Evolutionary conservation across 2,329 filamentous ascomycete species (phyloP), one percentile per base, ranked within the genome.

Genomic region (Tolypocladium nubicola): DNA sequence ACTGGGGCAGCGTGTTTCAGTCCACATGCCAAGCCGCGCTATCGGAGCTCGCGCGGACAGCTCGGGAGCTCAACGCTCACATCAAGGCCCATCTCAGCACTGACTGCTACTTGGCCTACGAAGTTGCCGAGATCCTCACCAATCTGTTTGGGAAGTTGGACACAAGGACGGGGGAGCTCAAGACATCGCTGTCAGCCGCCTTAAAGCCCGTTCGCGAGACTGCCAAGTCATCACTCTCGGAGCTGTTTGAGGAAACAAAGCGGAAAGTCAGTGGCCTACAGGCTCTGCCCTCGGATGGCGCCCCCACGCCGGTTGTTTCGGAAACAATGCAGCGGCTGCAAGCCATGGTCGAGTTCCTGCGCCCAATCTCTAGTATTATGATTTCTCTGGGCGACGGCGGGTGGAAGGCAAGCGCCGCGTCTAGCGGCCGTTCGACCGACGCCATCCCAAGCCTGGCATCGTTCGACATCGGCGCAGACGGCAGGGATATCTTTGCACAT

Each of bases 61-160:
- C 97, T 56, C 84, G 89, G 35, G 93, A 97, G 66, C 79, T 99
- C 38, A 97, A 97, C 70, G 81, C 83, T 54, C 92, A 97, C 67
- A 91, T 97, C 71, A 91, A 92, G 68, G 77, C 82, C 45, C 92
- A 97, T 67, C 76, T 97, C 43, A 83, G 85, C 63, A 96, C 90
- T 0, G 94, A 99, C 70, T 97, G 93, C 72, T 97, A 90, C 70
- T 81, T 99, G 53, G 91, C 91, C 9, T 99, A 96, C 70, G 94
- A 99, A 69, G 89, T 97, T 38, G 89, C 95, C 38, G 93, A 96
- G 66, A 89, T 97, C 59, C 84, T 97, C 52, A 89, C 90, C 0
- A 82, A 81, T 14, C 79, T 96, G 53, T 91, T 90, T 2, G 86
- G 86, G 57, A 86, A 87, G 43, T 76, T 99, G 4, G 93, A 96